These are phyloP conservation scores for Przewalskia tangutica DNA, from an alignment of 257 asterid species.

Conservation along the genomic window DNA sequence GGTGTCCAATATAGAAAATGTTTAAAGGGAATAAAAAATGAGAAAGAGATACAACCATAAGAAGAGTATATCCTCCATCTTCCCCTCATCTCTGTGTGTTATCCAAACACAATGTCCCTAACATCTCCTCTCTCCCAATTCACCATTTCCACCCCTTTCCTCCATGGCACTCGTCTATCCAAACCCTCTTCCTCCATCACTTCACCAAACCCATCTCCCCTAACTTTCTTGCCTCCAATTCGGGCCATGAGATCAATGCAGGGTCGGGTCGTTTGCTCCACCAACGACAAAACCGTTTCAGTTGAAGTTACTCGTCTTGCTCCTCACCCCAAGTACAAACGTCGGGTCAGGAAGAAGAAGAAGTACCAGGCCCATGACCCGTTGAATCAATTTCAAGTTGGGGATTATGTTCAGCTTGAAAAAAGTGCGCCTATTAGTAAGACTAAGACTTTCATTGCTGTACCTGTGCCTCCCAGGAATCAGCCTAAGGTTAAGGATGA, in stretches of 20 bases:
- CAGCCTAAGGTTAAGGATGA: constrained; percentile 17
- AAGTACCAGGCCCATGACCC: constrained; percentile 95
- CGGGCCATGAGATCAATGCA: constrained; percentile 62
- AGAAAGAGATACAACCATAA: background rate
- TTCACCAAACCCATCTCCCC: constrained; percentile 17
- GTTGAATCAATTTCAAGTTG: constrained; percentile 67
- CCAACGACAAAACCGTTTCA: constrained; percentile 81
- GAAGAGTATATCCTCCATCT: background rate
- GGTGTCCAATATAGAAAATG: background rate
- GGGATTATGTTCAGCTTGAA: constrained; percentile 73
- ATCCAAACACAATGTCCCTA: constrained; percentile 33
- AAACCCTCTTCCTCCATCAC: constrained; percentile 23
- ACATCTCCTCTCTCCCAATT: constrained; percentile 37
- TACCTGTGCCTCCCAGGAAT: constrained; percentile 34
- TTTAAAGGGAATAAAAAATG: background rate
- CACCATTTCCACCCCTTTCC: constrained; percentile 57
- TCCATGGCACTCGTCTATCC: constrained; percentile 53
- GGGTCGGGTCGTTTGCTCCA: constrained; percentile 67
- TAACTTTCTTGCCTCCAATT: constrained; percentile 34
- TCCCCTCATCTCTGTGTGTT: background rate
- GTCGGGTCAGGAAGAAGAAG: constrained; percentile 86
- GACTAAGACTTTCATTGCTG: constrained; percentile 63
- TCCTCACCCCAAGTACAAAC: constrained; percentile 95
- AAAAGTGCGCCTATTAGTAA: constrained; percentile 78
- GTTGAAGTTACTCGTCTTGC: constrained; percentile 84